Evolutionary conservation across 139 green algal species (phyloP).

Genomic region (Chlamydomonas incerta): DNA sequence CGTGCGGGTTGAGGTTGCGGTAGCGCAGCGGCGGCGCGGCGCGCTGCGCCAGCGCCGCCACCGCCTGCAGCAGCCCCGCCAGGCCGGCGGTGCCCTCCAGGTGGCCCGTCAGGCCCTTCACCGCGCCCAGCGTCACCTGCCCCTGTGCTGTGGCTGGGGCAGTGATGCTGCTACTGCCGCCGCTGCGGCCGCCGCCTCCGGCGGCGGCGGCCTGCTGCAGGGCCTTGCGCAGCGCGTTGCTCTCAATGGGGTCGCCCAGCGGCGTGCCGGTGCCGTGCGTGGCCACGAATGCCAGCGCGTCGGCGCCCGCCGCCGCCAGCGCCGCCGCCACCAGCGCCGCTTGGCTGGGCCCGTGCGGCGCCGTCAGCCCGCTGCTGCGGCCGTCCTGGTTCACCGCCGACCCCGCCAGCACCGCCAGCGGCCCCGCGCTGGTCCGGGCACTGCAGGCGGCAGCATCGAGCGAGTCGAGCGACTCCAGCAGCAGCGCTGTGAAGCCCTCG

Average conservation of each 20-base stretch:
- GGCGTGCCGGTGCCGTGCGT: constrained; percentile 78
- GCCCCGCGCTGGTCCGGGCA: too few species aligned
- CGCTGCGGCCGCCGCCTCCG: not conserved
- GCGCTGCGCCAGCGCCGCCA: constrained; percentile 52
- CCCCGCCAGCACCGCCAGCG: constrained; percentile 65
- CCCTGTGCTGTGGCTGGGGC: not conserved
- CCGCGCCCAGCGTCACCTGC: constrained; percentile 54
- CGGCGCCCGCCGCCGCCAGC: constrained; percentile 48
- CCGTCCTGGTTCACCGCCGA: constrained; percentile 93
- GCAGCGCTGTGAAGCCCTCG: constrained; percentile 73
- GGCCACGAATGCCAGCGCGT: constrained; percentile 44
- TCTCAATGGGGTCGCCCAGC: constrained; percentile 89
- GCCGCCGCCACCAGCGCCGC: constrained; percentile 68
- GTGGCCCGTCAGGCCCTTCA: constrained; percentile 82
- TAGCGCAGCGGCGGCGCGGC: constrained; percentile 71
- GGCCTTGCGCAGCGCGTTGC: constrained; percentile 74
- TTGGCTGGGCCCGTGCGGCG: constrained; percentile 85
- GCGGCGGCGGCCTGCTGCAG: constrained; percentile 30
- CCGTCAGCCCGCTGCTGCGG: constrained; percentile 86
- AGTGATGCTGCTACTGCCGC: not conserved
- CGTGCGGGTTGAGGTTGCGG: constrained; percentile 80
- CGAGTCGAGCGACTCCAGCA: constrained; percentile 59
- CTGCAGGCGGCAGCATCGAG: not conserved
- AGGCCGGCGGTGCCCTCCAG: constrained; percentile 84
- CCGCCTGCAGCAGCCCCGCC: constrained; percentile 75